These are phyloP conservation scores for Puya raimondii DNA, from an alignment of 176 grass and related monocot species.

Conservation along the genomic window DNA sequence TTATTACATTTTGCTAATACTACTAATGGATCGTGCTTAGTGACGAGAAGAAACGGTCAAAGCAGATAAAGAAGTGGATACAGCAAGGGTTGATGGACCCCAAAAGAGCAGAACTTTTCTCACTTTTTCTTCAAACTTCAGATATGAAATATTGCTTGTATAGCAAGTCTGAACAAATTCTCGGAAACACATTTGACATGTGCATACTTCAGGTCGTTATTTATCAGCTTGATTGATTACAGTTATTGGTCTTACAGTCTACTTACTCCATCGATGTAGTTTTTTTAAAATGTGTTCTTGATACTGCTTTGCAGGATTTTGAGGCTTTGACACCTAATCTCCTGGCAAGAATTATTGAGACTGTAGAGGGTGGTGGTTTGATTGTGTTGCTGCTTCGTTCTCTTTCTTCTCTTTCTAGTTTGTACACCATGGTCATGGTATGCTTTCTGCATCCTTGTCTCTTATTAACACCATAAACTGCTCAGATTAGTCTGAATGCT, in stretches of 20 bases:
- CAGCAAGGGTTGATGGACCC: constrained; percentile 80
- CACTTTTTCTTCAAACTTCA: constrained; percentile 70
- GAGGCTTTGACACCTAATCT: constrained; percentile 86
- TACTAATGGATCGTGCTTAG: constrained; percentile 21
- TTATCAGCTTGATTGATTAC: background rate
- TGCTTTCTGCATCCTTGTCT: constrained; percentile 14
- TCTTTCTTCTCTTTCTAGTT: constrained; percentile 77
- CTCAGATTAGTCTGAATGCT: background rate
- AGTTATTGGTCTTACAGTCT: background rate
- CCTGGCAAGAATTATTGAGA: constrained; percentile 84
- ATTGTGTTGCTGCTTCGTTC: constrained; percentile 72
- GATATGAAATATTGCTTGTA: constrained; percentile 86
- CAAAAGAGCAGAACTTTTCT: constrained; percentile 82
- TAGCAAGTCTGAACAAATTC: constrained; percentile 76
- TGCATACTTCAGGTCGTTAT: constrained; percentile 83
- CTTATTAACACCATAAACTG: background rate
- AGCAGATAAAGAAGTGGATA: constrained; percentile 93
- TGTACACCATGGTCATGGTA: constrained; percentile 98
- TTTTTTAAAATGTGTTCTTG: background rate
- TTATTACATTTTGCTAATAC: background rate
- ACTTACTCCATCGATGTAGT: background rate
- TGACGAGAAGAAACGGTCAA: constrained; percentile 79
- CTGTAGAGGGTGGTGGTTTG: constrained; percentile 82
- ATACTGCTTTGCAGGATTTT: constrained; percentile 47
- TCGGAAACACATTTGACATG: constrained; percentile 96